Evolutionary conservation across 2,329 filamentous ascomycete species (phyloP).

Genomic region (Pyricularia pennisetigena): DNA sequence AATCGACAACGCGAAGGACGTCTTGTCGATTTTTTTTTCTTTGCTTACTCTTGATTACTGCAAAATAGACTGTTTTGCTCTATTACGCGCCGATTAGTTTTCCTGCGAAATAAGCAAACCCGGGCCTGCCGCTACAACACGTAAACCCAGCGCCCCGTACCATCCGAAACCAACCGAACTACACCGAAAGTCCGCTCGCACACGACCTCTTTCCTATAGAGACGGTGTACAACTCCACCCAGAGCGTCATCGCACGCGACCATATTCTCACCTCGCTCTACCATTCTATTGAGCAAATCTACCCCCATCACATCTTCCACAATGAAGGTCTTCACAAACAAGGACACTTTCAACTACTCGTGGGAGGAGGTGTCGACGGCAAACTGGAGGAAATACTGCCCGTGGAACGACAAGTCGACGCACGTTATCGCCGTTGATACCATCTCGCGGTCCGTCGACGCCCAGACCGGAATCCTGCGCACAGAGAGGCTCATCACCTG

Average conservation of each 20-base stretch:
- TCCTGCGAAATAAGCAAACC: not conserved
- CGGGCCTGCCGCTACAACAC: not conserved
- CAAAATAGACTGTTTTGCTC: not conserved
- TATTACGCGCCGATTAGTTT: not conserved
- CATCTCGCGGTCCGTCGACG: slow-evolving; percentile 56
- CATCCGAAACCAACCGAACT: not conserved
- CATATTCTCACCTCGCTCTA: not conserved
- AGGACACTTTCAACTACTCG: slow-evolving; percentile 89
- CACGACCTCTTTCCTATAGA: not conserved
- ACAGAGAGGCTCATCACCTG: slow-evolving; percentile 55
- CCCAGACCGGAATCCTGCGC: slow-evolving; percentile 47
- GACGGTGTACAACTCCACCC: not conserved
- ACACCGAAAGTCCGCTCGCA: not conserved
- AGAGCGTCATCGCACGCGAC: not conserved
- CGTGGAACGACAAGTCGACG: slow-evolving; percentile 97
- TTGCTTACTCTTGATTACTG: not conserved
- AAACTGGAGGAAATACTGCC: slow-evolving; percentile 98
- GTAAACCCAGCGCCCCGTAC: not conserved
- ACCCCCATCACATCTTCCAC: slow-evolving; percentile 10
- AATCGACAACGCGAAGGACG: not conserved
- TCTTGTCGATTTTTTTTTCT: not conserved
- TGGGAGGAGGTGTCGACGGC: slow-evolving; percentile 97
- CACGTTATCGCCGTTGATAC: slow-evolving; percentile 96
- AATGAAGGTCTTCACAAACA: slow-evolving; percentile 95
- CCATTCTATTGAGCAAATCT: not conserved